Base-by-base conservation (phyloP, 1,284 basidiomycete genomes). In the Tilletia setariae region DNA sequence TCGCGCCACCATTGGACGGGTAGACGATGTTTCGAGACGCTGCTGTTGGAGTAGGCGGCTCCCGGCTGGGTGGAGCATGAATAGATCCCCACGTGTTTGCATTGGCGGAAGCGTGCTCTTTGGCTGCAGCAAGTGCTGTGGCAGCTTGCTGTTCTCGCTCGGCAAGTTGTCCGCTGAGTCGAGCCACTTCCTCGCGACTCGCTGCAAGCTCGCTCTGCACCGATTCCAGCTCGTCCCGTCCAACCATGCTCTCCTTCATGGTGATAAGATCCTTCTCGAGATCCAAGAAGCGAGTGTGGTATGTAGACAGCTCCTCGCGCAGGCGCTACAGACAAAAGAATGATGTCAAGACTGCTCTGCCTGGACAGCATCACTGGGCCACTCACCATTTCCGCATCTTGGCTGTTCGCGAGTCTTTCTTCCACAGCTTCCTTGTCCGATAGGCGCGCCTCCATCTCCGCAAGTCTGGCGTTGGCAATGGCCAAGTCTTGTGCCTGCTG, bases 221-320 rank as follows among this genome's bases (percentile, higher is more conserved):
- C 1, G 63, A 63, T 16, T 70, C 69, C 21, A 74, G 66, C 28
- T 51, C 66, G 16, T 67, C 64, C 1, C 59, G 59, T n/a, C 70
- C 75, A 1, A 79, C 74, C 51, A 72, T 69, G 19, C 19, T 65
- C 8, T 73, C 76, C 68, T 75, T 74, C 67, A 79, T 75, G 35
- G 35, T 43, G 11, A 75, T 63, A 2, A 79, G 65, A 9, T 78
- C 75, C 19, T 65, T 51, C 68, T 79, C 76, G 53, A 78, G 64
- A 47, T 76, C 72, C 21, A 53, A 21, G 63, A 75, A 75, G 40
- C 68, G 69, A 15, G 65, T 68, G 28, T 76, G 70, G 67, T 74
- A 77, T 2, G 42, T 40, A 32, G 62, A 30, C n/a, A 74, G 15
- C 59, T 74, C 69, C 15, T 68, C 64, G 19, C 67, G 64, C 1